Conservation (phyloP, 1,139 yeast species). For the Wickerhamomyces sp. region DNA sequence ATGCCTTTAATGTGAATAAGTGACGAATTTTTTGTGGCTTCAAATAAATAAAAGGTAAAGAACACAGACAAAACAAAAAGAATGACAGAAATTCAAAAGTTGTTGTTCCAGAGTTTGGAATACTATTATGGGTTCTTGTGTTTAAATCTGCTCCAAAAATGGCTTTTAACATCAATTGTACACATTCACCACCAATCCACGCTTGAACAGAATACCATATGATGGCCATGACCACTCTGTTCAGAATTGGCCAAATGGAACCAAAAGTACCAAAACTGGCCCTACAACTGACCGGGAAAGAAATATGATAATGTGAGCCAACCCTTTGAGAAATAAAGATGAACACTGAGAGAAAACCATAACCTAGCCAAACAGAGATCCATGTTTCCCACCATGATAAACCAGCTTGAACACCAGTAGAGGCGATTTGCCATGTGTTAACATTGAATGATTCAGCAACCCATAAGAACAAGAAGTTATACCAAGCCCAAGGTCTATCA, state of each 20-base stretch:
- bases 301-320: slow-evolving; percentile 69
- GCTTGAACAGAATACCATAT: slow-evolving; percentile 85
- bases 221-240: slow-evolving; percentile 77
- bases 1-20: slow-evolving; percentile 74
- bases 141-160: slow-evolving; percentile 60
- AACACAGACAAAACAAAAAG: slow-evolving; percentile 72
- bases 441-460: slow-evolving; percentile 82
- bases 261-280: slow-evolving; percentile 76
- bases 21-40: slow-evolving; percentile 80
- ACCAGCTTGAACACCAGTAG: slow-evolving; percentile 71
- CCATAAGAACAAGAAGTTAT: slow-evolving; percentile 75
- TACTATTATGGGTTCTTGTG: slow-evolving; percentile 44
- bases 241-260: slow-evolving; percentile 73
- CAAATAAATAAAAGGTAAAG: slow-evolving; percentile 74
- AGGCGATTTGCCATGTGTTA: slow-evolving; percentile 88
- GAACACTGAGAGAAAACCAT: slow-evolving; percentile 53
- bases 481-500: slow-evolving; percentile 78
- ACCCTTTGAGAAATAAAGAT: slow-evolving; percentile 62
- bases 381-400: slow-evolving; percentile 91
- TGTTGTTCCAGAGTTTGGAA: slow-evolving; percentile 49
- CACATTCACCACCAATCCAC: slow-evolving; percentile 78
- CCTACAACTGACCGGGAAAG: slow-evolving; percentile 73
- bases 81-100: slow-evolving; percentile 68
- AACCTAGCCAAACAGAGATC: slow-evolving; percentile 79
- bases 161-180: slow-evolving; percentile 63